phyloP scores from a whole-genome alignment of 2,329 filamentous ascomycete genomes.

The Ophiostoma triangulosporum region DNA sequence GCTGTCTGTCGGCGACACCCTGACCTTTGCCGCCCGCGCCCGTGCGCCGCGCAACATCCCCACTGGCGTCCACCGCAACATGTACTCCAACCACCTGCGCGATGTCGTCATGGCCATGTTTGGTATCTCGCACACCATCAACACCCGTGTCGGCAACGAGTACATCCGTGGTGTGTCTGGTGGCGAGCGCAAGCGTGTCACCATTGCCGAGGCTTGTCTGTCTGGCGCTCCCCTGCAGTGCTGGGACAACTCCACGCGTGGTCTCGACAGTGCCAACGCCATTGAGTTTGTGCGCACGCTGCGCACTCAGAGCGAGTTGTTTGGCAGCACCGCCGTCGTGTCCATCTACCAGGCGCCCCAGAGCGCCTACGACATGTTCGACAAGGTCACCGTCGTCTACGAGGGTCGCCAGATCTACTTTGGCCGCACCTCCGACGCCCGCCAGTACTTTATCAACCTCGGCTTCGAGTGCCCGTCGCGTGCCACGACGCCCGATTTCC shows the following conservation, averaged over 20 bases:
- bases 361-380: constrained; percentile 49
- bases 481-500: constrained; percentile 57
- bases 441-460: constrained; percentile 51
- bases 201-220: constrained; percentile 47
- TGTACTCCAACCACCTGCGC: constrained; percentile 44
- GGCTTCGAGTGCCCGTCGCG: constrained; percentile 55
- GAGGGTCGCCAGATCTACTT: constrained; percentile 51
- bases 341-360: constrained; percentile 63
- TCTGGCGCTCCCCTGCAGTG: constrained; percentile 47
- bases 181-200: constrained; percentile 57
- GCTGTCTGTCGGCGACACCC: constrained; percentile 63
- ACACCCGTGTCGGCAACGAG: constrained; percentile 63
- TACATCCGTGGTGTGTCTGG: constrained; percentile 62
- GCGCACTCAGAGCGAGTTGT: constrained; percentile 52
- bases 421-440: constrained; percentile 45
- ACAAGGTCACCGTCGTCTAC: constrained; percentile 45
- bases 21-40: constrained; percentile 63
- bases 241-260: constrained; percentile 62
- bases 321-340: constrained; percentile 50
- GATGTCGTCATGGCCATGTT: constrained; percentile 67
- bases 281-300: constrained; percentile 63
- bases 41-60: constrained; percentile 50
- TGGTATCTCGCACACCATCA: constrained; percentile 57
- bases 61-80: constrained; percentile 37
- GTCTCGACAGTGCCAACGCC: constrained; percentile 62